These are phyloP conservation scores for Trypanosoma mega DNA, from an alignment of 208 protist genomes.

Conservation along the genomic window DNA sequence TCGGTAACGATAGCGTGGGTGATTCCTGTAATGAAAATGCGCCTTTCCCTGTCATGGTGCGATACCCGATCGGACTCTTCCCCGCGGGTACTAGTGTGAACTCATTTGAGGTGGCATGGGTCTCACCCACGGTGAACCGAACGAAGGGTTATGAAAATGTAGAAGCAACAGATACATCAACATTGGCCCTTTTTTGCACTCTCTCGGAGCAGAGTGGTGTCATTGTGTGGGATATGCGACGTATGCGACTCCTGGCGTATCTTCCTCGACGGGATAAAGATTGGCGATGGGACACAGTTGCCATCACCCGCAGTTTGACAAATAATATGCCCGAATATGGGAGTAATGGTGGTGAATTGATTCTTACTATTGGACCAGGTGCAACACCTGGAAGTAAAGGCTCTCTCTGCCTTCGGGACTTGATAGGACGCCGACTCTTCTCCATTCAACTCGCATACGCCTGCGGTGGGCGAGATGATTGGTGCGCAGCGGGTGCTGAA, in stretches of 20 bases:
- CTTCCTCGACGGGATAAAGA: not conserved
- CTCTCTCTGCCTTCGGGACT: not conserved
- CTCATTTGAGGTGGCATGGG: constrained; percentile 70
- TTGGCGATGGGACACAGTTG: constrained; percentile 12
- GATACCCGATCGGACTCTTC: constrained; percentile 52
- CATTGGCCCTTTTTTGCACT: constrained; percentile 53
- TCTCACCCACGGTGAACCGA: too few relatives aligned
- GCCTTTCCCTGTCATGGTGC: constrained; percentile 48
- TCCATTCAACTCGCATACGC: not conserved
- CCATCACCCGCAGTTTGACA: not conserved
- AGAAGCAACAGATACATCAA: constrained; percentile 16
- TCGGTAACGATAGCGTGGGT: too few relatives aligned
- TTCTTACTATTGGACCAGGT: not conserved
- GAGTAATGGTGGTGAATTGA: not conserved
- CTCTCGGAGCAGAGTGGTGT: constrained; percentile 67
- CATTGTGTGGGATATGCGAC: constrained; percentile 68
- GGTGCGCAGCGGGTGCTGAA: not conserved
- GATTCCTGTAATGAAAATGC: constrained; percentile 28
- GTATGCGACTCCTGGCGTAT: constrained; percentile 42
- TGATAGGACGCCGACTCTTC: not conserved
- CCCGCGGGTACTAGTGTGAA: constrained; percentile 53
- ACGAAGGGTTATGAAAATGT: too few relatives aligned
- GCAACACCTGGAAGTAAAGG: not conserved
- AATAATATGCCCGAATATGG: not conserved
- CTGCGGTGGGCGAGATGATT: not conserved